phyloP scores from a whole-genome alignment of 192 early-diverging fungal genomes.

The Coemansia sp. region DNA sequence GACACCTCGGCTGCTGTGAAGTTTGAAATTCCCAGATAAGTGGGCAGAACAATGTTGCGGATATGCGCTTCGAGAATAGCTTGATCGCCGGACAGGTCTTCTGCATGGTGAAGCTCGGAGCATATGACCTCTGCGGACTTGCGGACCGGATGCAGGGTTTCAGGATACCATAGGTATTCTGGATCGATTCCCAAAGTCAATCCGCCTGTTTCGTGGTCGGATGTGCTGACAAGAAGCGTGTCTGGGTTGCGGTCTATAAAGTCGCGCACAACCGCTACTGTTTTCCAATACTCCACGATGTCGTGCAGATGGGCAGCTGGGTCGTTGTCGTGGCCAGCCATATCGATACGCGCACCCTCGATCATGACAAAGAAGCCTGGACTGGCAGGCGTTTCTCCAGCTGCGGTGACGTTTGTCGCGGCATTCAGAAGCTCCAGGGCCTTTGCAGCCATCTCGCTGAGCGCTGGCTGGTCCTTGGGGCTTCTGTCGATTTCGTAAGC shows the following conservation, averaged over 20 bases:
- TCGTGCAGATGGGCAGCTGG: conserved; percentile 62
- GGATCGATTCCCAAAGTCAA: conserved; percentile 55
- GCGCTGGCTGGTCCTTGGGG: conserved; percentile 44
- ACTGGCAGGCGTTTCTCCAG: background rate
- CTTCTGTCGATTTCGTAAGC: conserved; percentile 58
- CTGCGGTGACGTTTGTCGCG: background rate
- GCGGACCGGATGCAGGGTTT: conserved; percentile 26
- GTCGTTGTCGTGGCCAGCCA: conserved; percentile 64
- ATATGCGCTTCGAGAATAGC: background rate
- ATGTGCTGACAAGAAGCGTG: conserved; percentile 59
- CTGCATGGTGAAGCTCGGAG: conserved; percentile 2
- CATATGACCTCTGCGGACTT: conserved; percentile 42
- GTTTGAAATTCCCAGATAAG: conserved; percentile 40
- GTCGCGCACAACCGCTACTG: conserved; percentile 47
- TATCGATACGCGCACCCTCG: conserved; percentile 65
- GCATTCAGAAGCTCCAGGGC: conserved; percentile 42
- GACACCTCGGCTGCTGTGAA: conserved; percentile 27
- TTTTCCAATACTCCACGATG: conserved; percentile 61
- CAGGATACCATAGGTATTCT: conserved; percentile 58
- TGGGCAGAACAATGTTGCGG: conserved; percentile 16
- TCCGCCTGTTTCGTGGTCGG: conserved; percentile 69
- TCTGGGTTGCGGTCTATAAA: conserved; percentile 55
- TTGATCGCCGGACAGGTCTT: background rate
- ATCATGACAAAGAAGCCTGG: conserved; percentile 64
- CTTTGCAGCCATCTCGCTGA: conserved; percentile 57